phyloP scores from a whole-genome alignment of 805 yeast species.

The Saccharomyces paradoxus region DNA sequence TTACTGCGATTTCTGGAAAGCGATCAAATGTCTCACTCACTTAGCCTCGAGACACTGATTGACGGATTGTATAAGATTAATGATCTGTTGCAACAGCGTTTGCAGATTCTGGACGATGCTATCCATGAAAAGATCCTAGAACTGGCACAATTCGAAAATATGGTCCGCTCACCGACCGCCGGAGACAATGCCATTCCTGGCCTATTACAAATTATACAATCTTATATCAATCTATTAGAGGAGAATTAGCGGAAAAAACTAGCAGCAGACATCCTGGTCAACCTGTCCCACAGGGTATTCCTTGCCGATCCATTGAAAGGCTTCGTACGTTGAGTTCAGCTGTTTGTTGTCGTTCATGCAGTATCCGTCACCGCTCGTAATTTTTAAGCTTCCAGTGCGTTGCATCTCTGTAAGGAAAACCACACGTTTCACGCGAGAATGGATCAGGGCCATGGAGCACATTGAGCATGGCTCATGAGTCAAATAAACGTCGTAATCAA shows the following conservation, averaged over 20 bases:
- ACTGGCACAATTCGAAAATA: neutral
- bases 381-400: slow-evolving; percentile 48
- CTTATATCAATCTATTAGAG: slow-evolving; percentile 2
- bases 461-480: slow-evolving; percentile 95
- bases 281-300: slow-evolving; percentile 21
- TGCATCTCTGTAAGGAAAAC: slow-evolving; percentile 46
- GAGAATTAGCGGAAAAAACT: neutral
- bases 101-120: neutral
- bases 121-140: neutral
- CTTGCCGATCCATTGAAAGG: slow-evolving; percentile 59
- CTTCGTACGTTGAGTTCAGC: slow-evolving; percentile 82
- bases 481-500: slow-evolving; percentile 68
- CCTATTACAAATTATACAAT: neutral
- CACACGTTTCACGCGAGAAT: slow-evolving; percentile 70
- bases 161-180: neutral
- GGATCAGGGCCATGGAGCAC: slow-evolving; percentile 95
- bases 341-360: slow-evolving; percentile 67
- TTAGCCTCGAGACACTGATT: neutral
- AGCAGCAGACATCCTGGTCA: slow-evolving; percentile 23
- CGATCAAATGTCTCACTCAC: neutral
- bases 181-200: neutral
- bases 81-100: neutral
- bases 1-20: neutral
- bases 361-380: slow-evolving; percentile 54
- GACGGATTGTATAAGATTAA: neutral